These are phyloP conservation scores for Paecilomyces dactylethromorphus DNA, from an alignment of 2,329 filamentous ascomycete genomes.

Conservation along the genomic window DNA sequence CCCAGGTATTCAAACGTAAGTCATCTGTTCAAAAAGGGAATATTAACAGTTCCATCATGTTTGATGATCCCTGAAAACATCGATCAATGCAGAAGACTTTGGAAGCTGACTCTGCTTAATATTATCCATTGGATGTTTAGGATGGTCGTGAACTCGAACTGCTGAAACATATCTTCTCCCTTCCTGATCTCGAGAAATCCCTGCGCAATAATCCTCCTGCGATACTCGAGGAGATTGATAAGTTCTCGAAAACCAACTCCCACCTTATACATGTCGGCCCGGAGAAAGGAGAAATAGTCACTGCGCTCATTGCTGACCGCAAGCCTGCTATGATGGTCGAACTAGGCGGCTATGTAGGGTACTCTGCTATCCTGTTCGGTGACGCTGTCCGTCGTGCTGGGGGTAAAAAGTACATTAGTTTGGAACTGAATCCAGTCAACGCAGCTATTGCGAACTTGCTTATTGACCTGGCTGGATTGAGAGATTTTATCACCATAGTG, in stretches of 20 bases:
- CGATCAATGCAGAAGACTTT: background rate
- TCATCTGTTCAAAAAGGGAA: background rate
- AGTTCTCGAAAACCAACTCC: conserved; percentile 58
- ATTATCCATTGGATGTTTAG: conserved; percentile 24
- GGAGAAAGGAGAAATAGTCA: conserved; percentile 66
- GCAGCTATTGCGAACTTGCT: conserved; percentile 62
- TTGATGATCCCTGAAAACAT: background rate
- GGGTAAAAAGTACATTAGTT: conserved; percentile 60
- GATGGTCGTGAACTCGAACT: conserved; percentile 71
- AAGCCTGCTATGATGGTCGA: conserved; percentile 69
- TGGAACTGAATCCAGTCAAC: conserved; percentile 70
- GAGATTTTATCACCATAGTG: conserved; percentile 61
- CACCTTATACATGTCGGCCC: conserved; percentile 77
- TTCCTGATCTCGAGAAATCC: conserved; percentile 52
- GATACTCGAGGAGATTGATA: conserved; percentile 64
- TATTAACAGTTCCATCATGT: background rate
- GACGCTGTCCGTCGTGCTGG: conserved; percentile 58
- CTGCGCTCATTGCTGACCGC: conserved; percentile 58
- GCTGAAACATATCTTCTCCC: conserved; percentile 60
- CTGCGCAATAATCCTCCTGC: conserved; percentile 57
- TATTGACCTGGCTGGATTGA: conserved; percentile 68
- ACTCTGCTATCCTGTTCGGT: conserved; percentile 72
- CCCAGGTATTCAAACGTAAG: background rate
- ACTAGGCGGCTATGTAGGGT: conserved; percentile 74
- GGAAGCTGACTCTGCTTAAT: background rate